Evolutionary conservation across 345 rosid genomes (phyloP), one percentile per base, ranked within the genome.

Genomic region (Cardiospermum halicacabum): DNA sequence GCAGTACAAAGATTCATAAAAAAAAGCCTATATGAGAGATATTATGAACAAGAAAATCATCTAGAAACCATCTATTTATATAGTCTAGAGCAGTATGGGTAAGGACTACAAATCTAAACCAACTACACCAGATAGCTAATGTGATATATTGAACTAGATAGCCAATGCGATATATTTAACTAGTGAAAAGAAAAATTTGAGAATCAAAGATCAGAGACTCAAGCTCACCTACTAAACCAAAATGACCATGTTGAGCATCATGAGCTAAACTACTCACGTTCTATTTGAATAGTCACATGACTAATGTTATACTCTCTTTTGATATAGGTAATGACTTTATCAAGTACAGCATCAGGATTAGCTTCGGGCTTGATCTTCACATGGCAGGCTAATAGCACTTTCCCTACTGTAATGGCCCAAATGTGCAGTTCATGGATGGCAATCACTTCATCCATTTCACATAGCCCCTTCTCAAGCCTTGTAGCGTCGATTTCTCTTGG

Each of bases 371-470:
- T 84, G 66, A 88, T 77, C 49, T 68, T 80, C 32, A 88, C 89
- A 71, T 88, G 91, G 53, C 88, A 85, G 31, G 87, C 86, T 68
- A 88, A 71, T 55, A 80, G 60, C n/a, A 83, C 75, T 73, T 88
- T 88, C 72, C 89, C 87, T 3, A 85, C 80, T 11, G 95, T 85
- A 50, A 85, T 85, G 28, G 89, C 87, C 87, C 94, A 87, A 56
- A 88, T 87, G 71, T 85, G 94, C 62, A 87, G 72, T 53, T 87
- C 94, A 37, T 87, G 94, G 40, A 83, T 25, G 5, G 90, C 94
- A 58, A 80, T 78, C 48, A 87, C 90, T 57, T 83, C 94, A 0
- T 85, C 85, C 84, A 87, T 85, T 76, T 78, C 84, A 5, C 90
- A 78, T 4, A 87, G 78, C 61, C 90, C 94, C 76, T 81, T 74